Percentiles rank a stretch among this genome's conserved stretches.
These are phyloP conservation scores for Fusarium cyanostomum DNA, from an alignment of 2,329 filamentous ascomycete species.

Conservation along the genomic window DNA sequence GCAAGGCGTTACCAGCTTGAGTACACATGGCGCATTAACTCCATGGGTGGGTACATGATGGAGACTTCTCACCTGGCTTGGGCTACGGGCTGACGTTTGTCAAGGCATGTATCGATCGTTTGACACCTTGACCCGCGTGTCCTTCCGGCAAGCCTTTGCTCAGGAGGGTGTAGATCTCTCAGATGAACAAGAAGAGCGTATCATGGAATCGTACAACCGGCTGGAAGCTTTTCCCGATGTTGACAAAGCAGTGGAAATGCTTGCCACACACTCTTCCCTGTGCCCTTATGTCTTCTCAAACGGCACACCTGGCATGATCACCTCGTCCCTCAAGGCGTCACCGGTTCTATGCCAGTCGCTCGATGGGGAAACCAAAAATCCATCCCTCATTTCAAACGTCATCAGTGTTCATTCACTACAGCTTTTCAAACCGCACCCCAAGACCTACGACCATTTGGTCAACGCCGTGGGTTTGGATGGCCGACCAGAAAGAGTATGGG, in stretches of 20 bases:
- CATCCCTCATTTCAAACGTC: slow-evolving; percentile 59
- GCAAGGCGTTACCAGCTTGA: slow-evolving; percentile 79
- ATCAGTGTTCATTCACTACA: slow-evolving; percentile 69
- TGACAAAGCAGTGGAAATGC: slow-evolving; percentile 57
- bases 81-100: neutral
- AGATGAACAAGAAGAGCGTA: slow-evolving; percentile 52
- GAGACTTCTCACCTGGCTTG: too few species aligned
- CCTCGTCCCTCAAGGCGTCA: slow-evolving; percentile 66
- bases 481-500: slow-evolving; percentile 65
- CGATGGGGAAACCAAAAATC: too few species aligned
- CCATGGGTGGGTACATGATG: slow-evolving; percentile 67
- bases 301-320: slow-evolving; percentile 71
- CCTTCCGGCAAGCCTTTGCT: slow-evolving; percentile 71
- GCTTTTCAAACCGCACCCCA: slow-evolving; percentile 72
- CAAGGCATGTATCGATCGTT: slow-evolving; percentile 64
- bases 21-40: slow-evolving; percentile 80
- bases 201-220: slow-evolving; percentile 72
- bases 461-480: slow-evolving; percentile 57
- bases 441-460: slow-evolving; percentile 69
- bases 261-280: slow-evolving; percentile 54
- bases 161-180: slow-evolving; percentile 62
- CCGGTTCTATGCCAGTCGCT: slow-evolving; percentile 40
- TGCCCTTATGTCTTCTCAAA: slow-evolving; percentile 75
- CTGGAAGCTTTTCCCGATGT: slow-evolving; percentile 74
- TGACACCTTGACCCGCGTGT: slow-evolving; percentile 67